Evolutionary conservation across 148 eudicot species (phyloP).

Genomic region (Amaranthus cruentus): DNA sequence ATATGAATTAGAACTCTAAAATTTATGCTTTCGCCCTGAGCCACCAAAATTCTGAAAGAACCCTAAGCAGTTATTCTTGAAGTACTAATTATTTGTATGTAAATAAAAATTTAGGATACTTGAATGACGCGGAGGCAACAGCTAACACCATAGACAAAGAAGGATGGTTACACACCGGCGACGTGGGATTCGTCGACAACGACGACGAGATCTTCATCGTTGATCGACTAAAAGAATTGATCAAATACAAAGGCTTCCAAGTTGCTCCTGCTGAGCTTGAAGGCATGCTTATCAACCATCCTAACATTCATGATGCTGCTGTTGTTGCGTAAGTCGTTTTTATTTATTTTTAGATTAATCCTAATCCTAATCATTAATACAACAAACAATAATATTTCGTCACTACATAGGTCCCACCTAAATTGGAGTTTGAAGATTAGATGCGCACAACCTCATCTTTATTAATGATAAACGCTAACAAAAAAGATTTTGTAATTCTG

Average conservation of each 20-base stretch:
- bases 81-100: neutral
- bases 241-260: conserved; percentile 88
- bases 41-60: too few species aligned
- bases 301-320: conserved; percentile 72
- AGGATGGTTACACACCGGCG: conserved; percentile 92
- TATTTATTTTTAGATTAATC: neutral
- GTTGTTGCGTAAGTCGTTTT: conserved; percentile 69
- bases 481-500: too few species aligned
- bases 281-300: conserved; percentile 66
- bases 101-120: conserved; percentile 37
- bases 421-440: too few species aligned
- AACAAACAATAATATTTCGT: too few species aligned
- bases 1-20: too few species aligned
- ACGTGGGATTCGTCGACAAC: conserved; percentile 71
- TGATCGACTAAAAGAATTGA: conserved; percentile 78
- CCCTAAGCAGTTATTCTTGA: too few species aligned
- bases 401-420: too few species aligned
- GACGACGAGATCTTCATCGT: conserved; percentile 83
- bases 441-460: too few species aligned
- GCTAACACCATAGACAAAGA: conserved; percentile 62
- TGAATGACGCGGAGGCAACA: conserved; percentile 70
- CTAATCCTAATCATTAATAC: neutral
- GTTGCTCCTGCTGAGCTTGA: conserved; percentile 95
- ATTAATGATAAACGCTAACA: too few species aligned
- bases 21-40: too few species aligned